A percentile compares a stretch with the other conserved stretches of the same genome.
phyloP scores from a whole-genome alignment of 2,329 filamentous ascomycete species.

The Phialemoniopsis sp. region DNA sequence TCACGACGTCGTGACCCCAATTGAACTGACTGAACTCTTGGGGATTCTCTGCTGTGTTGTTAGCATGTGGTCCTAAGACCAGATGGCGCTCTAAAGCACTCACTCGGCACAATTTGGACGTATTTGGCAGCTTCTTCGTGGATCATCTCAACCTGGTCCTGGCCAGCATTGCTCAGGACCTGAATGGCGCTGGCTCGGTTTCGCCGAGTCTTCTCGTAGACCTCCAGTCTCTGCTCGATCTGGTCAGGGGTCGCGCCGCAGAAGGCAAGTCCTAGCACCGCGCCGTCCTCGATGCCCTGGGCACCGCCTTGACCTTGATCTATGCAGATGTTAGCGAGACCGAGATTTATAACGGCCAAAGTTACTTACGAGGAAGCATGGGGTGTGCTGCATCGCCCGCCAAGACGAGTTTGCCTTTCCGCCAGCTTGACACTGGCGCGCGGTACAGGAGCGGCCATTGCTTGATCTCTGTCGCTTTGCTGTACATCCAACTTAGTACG shows the following conservation, averaged over 20 bases:
- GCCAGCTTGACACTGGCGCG: slow-evolving; percentile 24
- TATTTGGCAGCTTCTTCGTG: slow-evolving; percentile 3
- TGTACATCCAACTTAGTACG: slow-evolving; percentile 4
- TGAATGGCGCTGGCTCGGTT: slow-evolving; percentile 23
- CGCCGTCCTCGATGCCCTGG: slow-evolving; percentile 25
- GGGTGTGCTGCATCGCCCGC: slow-evolving; percentile 32
- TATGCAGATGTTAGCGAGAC: slow-evolving; percentile 8
- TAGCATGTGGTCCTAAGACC: slow-evolving; percentile 14
- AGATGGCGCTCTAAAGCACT: slow-evolving; percentile 2
- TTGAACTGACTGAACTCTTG: slow-evolving; percentile 8
- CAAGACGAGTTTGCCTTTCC: slow-evolving; percentile 21
- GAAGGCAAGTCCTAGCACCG: slow-evolving; percentile 22
- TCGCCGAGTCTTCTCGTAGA: slow-evolving; percentile 23
- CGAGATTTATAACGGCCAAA: no score
- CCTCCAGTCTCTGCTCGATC: slow-evolving; percentile 12
- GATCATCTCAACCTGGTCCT: slow-evolving; percentile 16
- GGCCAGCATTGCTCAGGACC: slow-evolving; percentile 26
- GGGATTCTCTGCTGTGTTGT: slow-evolving; percentile 1
- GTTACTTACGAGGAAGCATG: slow-evolving; percentile 31
- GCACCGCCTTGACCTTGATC: slow-evolving; percentile 32
- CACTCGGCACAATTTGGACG: slow-evolving; percentile 7
- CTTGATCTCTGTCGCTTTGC: slow-evolving; percentile 27
- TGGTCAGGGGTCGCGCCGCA: slow-evolving; percentile 11
- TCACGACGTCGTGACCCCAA: slow-evolving; percentile 7
- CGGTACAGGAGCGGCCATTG: slow-evolving; percentile 29